Conservation (phyloP, 345 rosid species). For the Moricandia moricandioides region DNA sequence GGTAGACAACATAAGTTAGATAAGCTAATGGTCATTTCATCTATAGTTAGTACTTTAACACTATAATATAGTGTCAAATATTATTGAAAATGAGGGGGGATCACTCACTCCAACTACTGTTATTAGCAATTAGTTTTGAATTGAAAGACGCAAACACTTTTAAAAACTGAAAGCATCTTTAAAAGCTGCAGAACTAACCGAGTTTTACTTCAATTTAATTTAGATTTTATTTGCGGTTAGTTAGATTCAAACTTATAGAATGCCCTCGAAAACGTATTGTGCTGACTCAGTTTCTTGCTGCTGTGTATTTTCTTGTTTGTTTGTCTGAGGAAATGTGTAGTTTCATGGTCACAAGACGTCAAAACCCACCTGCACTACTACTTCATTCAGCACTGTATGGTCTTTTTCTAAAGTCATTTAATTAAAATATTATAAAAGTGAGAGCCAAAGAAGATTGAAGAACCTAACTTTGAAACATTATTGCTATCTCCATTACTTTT, state of each 20-base stretch:
- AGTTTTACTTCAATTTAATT: background rate
- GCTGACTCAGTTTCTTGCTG: constrained; percentile 10
- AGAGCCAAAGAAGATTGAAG: constrained; percentile 10
- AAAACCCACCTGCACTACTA: constrained; percentile 56
- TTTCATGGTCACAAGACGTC: constrained; percentile 48
- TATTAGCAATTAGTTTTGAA: background rate
- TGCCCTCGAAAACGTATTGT: background rate
- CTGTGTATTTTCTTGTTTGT: constrained; percentile 14
- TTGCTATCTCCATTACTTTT: constrained; percentile 34
- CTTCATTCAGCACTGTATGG: constrained; percentile 47
- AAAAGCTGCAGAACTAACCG: background rate
- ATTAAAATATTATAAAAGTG: background rate
- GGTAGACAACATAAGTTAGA: too few relatives aligned
- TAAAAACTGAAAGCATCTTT: too few relatives aligned
- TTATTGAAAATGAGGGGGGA: background rate
- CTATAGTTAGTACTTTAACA: background rate
- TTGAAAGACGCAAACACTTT: background rate
- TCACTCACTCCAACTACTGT: background rate
- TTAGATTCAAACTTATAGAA: background rate
- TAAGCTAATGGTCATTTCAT: too few relatives aligned
- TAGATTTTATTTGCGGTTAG: background rate
- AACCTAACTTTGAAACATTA: constrained; percentile 35
- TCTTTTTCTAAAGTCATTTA: constrained; percentile 45
- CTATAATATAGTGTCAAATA: background rate
- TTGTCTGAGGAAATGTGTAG: constrained; percentile 32